Evolutionary conservation across 129 eudicot genomes (phyloP).

Genomic region (Escallonia herrerae): DNA sequence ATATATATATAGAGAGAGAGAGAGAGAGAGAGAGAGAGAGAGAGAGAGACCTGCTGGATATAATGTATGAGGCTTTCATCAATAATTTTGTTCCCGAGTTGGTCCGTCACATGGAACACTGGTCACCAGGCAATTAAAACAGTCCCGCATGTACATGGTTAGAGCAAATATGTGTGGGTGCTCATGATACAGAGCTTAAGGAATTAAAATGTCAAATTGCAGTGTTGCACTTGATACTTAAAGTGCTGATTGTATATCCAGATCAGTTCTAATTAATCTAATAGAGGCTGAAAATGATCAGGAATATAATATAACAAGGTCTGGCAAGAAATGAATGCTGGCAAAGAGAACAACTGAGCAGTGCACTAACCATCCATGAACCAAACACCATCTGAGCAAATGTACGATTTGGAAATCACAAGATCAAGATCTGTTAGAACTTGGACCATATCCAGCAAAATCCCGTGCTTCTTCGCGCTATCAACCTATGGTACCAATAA

Average conservation of each 20-base stretch:
- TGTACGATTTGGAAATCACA: constrained; percentile 75
- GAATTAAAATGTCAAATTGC: too few species aligned
- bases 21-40: too few species aligned
- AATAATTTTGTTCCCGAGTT: constrained; percentile 59
- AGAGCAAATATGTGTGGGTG: too few species aligned
- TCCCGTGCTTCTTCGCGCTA: constrained; percentile 76
- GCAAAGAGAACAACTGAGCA: neutral
- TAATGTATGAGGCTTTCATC: constrained; percentile 48
- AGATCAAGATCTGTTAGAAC: constrained; percentile 84
- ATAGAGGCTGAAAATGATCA: too few species aligned
- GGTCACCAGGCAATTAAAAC: constrained; percentile 13
- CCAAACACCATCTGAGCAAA: constrained; percentile 91
- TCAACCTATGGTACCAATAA: constrained; percentile 50
- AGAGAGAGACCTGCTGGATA: constrained; percentile 58
- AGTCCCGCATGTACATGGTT: constrained; percentile 4
- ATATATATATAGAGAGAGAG: too few species aligned
- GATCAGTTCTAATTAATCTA: too few species aligned
- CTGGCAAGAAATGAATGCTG: neutral
- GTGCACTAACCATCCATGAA: constrained; percentile 81
- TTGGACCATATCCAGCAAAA: constrained; percentile 82
- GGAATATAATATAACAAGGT: too few species aligned
- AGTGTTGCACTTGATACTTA: too few species aligned
- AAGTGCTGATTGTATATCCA: too few species aligned
- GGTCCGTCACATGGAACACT: constrained; percentile 95
- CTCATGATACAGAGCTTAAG: too few species aligned